A percentile compares a stretch with the other conserved stretches of the same genome.
Evolutionary conservation across 139 green algal species (phyloP).

Genomic region (Chlamydomonas sp.): DNA sequence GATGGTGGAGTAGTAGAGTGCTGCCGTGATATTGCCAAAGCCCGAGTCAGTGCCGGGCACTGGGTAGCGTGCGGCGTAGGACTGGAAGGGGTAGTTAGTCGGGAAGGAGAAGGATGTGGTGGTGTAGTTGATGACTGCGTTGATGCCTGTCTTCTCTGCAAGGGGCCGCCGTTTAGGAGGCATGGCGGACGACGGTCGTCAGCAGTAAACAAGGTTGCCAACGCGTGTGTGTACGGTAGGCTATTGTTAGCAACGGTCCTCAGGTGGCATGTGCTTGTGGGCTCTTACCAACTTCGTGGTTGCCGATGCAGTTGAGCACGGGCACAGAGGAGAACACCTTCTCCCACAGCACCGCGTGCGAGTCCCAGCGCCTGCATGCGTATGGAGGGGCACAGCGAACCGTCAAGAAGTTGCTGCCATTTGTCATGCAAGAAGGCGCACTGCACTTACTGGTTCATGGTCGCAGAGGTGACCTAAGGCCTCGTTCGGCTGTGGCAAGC

Average conservation of each 20-base stretch:
- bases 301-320: constrained; percentile 31
- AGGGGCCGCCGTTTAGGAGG: not conserved
- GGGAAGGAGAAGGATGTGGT: constrained; percentile 44
- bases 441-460: no score
- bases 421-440: no score
- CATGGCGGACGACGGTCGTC: no score
- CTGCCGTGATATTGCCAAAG: constrained; percentile 39
- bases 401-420: no score
- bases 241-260: no score
- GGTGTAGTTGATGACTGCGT: constrained; percentile 38
- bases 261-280: no score
- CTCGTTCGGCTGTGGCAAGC: no score
- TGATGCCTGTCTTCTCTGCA: constrained; percentile 33
- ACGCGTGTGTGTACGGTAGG: no score
- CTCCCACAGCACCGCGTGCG: constrained; percentile 34
- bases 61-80: constrained; percentile 34
- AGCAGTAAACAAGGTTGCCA: no score
- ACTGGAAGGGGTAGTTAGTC: constrained; percentile 55
- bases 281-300: constrained; percentile 48
- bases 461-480: no score
- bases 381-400: not conserved
- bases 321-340: constrained; percentile 17
- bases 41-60: constrained; percentile 27
- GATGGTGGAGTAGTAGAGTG: constrained; percentile 46
- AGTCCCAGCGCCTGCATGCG: constrained; percentile 43